Evolutionary conservation across 2,329 filamentous ascomycete species (phyloP), one percentile per base, ranked within the genome.

Genomic region (Calonectria pteridis): DNA sequence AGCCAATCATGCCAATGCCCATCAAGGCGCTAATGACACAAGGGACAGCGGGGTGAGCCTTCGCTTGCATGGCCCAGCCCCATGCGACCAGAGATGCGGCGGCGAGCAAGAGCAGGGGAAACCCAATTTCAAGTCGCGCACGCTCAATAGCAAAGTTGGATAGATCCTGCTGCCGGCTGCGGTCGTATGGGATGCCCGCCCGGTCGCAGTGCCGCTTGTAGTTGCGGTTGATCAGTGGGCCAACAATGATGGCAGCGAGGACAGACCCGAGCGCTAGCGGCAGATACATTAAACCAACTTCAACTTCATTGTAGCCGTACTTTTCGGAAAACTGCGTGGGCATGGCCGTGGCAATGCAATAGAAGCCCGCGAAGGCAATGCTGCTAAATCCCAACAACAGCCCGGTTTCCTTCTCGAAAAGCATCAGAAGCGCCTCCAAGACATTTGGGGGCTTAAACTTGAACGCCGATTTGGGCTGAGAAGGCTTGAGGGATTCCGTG

Each of bases 141-240:
- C 84, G 83, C 77, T 91, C 89, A 13, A 91, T 87, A 1, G 89
- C 88, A 43, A 91, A 90, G 0, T 82, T 75, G 0, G 83, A 77
- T 16, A 91, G 81, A 73, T 90, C 87, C 37, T 86, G 84, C 75
- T 89, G 88, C 13, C 89, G 88, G 62, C 86, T 89, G 76, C 87
- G 87, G 69, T 88, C 88, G 68, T 92, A 87, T 0, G 86, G 79
- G 13, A 93, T 83, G 13, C 89, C 89, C 0, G 90, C 82, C 6
- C 83, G 85, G 13, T 83, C 81, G 16, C 92, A 92, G 72, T 93
- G 88, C 1, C 92, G 89, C 1, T 88, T 87, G 81, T 92, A 95
- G 81, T 94, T 94, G 84, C 88, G 89, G 81, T 95, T 93, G 43
- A 94, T 88, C 1, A 91, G 76, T 2, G 87, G 86, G 0, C 93